phyloP scores from a whole-genome alignment of 2,329 filamentous ascomycete genomes.

The Trichoderma breve region DNA sequence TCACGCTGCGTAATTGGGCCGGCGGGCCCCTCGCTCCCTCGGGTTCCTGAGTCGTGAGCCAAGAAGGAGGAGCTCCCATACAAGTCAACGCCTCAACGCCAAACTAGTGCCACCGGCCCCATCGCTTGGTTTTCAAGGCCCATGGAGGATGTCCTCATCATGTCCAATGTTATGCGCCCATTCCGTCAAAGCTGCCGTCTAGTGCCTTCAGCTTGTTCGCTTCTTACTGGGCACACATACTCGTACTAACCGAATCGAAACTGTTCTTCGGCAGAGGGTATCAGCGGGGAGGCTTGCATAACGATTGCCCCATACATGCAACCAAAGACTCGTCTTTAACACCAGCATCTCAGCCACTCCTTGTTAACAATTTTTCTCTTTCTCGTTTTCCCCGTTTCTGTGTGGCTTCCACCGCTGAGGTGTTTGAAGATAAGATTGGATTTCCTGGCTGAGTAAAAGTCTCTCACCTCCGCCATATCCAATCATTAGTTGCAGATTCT shows the following conservation, averaged over 20 bases:
- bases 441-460: neutral
- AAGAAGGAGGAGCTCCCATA: neutral
- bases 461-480: neutral
- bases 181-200: neutral
- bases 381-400: neutral
- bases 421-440: neutral
- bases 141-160: neutral
- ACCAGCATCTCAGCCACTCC: conserved; percentile 4
- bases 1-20: neutral
- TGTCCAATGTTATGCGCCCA: neutral
- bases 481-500: neutral
- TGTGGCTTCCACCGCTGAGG: neutral
- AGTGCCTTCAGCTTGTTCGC: conserved; percentile 11
- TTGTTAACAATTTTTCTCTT: neutral
- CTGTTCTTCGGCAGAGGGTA: neutral
- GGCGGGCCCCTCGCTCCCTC: neutral
- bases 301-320: conserved; percentile 7
- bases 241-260: neutral
- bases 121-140: neutral
- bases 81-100: conserved; percentile 11
- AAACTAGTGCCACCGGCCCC: conserved; percentile 5
- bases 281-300: neutral
- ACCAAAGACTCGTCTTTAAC: neutral
- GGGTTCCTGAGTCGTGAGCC: conserved; percentile 17
- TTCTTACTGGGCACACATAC: neutral